Evolutionary conservation across 495 filamentous ascomycete species (phyloP).

Genomic region (Hypomontagnella submonticulosa): DNA sequence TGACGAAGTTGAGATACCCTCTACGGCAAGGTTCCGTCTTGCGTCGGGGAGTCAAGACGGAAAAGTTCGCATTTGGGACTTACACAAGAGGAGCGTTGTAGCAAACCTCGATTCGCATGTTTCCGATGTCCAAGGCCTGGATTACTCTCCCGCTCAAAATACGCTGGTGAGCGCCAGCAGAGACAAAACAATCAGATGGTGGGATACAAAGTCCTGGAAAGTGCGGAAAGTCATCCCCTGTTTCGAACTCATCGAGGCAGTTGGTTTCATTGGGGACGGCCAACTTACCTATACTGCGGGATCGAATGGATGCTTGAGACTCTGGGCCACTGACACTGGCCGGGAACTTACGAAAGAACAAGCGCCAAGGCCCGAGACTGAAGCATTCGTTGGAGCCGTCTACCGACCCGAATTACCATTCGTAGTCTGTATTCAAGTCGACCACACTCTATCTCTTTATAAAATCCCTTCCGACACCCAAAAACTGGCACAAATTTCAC

Average conservation of each 20-base stretch:
- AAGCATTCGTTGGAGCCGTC: conserved; percentile 79
- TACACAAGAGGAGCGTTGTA: conserved; percentile 81
- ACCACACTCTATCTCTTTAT: conserved; percentile 85
- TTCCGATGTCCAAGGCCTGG: conserved; percentile 86
- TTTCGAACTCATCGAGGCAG: conserved; percentile 85
- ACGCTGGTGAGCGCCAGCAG: conserved; percentile 86
- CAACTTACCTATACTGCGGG: conserved; percentile 83
- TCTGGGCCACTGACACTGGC: conserved; percentile 83
- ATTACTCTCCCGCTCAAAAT: conserved; percentile 79
- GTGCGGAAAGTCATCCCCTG: conserved; percentile 83
- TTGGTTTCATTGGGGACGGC: conserved; percentile 78
- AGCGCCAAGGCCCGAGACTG: conserved; percentile 62
- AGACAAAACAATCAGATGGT: conserved; percentile 93
- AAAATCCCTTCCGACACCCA: conserved; percentile 57
- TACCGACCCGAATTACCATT: conserved; percentile 69
- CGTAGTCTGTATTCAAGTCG: conserved; percentile 84
- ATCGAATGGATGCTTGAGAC: conserved; percentile 79
- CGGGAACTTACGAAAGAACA: conserved; percentile 82
- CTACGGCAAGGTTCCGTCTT: conserved; percentile 72
- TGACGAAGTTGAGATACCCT: conserved; percentile 51
- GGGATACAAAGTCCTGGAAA: conserved; percentile 89
- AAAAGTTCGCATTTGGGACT: conserved; percentile 89
- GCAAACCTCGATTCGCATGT: conserved; percentile 90
- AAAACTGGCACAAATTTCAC: conserved; percentile 44
- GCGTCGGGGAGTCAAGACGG: conserved; percentile 94